Conservation (phyloP, 2,329 filamentous ascomycete species). For the Aureobasidium melanogenum region DNA sequence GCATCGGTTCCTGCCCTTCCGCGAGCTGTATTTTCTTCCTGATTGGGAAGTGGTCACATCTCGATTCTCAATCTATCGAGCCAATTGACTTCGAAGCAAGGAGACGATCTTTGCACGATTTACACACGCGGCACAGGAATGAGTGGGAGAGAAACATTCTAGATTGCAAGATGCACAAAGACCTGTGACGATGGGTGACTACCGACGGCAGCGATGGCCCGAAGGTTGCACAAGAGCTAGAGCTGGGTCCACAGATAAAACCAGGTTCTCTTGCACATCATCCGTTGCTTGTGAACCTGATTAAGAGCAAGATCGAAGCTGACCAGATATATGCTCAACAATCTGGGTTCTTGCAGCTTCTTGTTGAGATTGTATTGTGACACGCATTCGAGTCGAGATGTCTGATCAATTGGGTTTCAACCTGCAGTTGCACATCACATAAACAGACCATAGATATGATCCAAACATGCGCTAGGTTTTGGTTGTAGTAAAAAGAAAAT, state of each 20-base stretch:
- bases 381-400: not conserved
- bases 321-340: not conserved
- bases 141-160: not conserved
- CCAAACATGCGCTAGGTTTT: not conserved
- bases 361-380: not conserved
- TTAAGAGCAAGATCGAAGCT: not conserved
- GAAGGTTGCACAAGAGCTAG: not conserved
- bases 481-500: not conserved
- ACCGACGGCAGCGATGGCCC: not conserved
- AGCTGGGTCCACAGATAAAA: not conserved
- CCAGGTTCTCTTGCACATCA: not conserved
- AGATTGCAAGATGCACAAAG: not conserved
- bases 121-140: not conserved
- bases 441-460: not conserved
- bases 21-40: not conserved
- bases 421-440: no score
- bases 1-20: not conserved
- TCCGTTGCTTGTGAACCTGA: not conserved
- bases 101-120: not conserved
- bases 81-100: not conserved
- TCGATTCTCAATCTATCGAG: not conserved
- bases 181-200: not conserved
- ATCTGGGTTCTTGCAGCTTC: not conserved
- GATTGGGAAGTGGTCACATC: not conserved
- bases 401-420: not conserved